Evolutionary conservation across 495 filamentous ascomycete species (phyloP), one percentile per base, ranked within the genome.

Genomic region (Daldinia loculata): DNA sequence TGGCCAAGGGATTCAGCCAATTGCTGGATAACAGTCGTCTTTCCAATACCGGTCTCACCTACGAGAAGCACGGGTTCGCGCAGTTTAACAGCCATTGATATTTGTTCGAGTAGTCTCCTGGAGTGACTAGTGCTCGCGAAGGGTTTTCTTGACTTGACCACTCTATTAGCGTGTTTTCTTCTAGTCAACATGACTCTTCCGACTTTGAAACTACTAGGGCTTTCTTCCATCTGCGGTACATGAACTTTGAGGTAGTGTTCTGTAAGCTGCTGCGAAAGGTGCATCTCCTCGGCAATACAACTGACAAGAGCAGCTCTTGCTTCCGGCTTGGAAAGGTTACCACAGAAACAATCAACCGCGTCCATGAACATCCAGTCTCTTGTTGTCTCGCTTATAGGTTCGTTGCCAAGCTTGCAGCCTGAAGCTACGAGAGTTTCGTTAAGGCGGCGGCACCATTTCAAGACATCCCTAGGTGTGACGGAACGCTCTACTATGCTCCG

Each of bases 11-110:
- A 82, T 32, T 91, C 88, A 3, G 96, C 94, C 63, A 99, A 83
- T 71, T 97, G 93, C 75, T 99, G 96, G 50, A 99, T 89, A 12
- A 95, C 90, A 1, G 94, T 94, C 2, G 96, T 99, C 80, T 99
- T 99, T 74, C 96, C 96, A 56, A 95, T 97, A 80, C 96, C 96
- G 3, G 96, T 99, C 81, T 99, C 96, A 68, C 96, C 96, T 39
- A 99, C 95, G 56, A 99, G 88, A 29, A 99, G 80, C 8, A 97
- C 87, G 2, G 96, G 95, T 75, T 99, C 96, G 4, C 88, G 86
- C 78, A 94, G 89, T 63, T 91, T 88, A 14, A 98, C 86, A 1
- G 94, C 89, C 30, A 91, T 89, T 5, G 91, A 90, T 64, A 97
- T 90, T 77, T 95, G 92, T 75, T 99, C 95, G 67, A 98, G 81